These are phyloP conservation scores for Pichia phayaonensis DNA, from an alignment of 805 yeast genomes.

Conservation along the genomic window DNA sequence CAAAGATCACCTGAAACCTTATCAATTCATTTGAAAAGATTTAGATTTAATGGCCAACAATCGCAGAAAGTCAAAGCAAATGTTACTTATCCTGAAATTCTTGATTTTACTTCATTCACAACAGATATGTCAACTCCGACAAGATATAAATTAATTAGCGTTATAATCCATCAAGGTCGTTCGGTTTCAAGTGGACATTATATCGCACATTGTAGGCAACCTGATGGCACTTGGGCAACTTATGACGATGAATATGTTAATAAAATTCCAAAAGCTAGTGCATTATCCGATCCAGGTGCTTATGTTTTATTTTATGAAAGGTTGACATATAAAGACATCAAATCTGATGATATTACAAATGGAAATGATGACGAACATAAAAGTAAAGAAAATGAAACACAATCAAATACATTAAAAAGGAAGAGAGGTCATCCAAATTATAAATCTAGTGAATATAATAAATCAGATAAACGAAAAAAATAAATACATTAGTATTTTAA, in stretches of 20 bases:
- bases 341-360: background rate
- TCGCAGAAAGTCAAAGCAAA: constrained; percentile 84
- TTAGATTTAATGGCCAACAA: constrained; percentile 71
- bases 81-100: constrained; percentile 68
- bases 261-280: constrained; percentile 61
- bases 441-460: background rate
- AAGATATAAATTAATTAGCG: constrained; percentile 67
- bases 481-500: background rate
- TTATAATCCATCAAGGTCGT: constrained; percentile 91
- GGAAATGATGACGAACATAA: background rate
- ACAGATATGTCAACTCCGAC: constrained; percentile 39
- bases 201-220: constrained; percentile 83
- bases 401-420: background rate
- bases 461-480: background rate
- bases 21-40: constrained; percentile 81
- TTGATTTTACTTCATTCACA: constrained; percentile 64
- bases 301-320: constrained; percentile 83
- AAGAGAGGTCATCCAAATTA: background rate
- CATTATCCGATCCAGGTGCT: constrained; percentile 78
- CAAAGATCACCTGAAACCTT: constrained; percentile 83
- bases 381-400: background rate
- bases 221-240: constrained; percentile 86
- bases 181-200: constrained; percentile 91
- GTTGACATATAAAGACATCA: constrained; percentile 46
- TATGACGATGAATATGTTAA: constrained; percentile 91